A percentile compares a stretch with the other conserved stretches of the same genome.
phyloP scores from a whole-genome alignment of 2,329 filamentous ascomycete genomes.

The Mollisiaceae sp. region DNA sequence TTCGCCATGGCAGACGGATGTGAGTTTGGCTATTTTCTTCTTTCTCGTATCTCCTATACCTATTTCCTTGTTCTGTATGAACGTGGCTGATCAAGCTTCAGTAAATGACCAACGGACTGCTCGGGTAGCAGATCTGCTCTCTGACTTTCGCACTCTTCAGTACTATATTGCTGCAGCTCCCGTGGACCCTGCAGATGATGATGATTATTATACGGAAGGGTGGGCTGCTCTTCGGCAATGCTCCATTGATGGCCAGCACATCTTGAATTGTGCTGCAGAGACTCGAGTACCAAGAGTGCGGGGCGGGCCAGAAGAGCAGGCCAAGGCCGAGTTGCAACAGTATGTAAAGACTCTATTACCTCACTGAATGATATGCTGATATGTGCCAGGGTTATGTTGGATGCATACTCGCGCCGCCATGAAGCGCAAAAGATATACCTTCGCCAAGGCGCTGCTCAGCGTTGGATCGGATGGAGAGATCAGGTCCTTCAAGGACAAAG shows the following conservation, averaged over 20 bases:
- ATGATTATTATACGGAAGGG: constrained; percentile 68
- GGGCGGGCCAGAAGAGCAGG: constrained; percentile 63
- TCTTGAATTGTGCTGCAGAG: constrained; percentile 68
- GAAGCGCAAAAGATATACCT: constrained; percentile 69
- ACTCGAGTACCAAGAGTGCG: constrained; percentile 58
- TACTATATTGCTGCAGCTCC: constrained; percentile 65
- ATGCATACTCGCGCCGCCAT: constrained; percentile 65
- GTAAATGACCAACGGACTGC: constrained; percentile 64
- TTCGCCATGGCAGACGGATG: constrained; percentile 42
- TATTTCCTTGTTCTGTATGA: constrained; percentile 13
- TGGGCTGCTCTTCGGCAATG: constrained; percentile 68
- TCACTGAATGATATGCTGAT: constrained; percentile 4
- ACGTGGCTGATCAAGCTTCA: constrained; percentile 42
- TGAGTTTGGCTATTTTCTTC: constrained; percentile 35
- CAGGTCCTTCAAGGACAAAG: constrained; percentile 57
- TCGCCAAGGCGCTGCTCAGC: constrained; percentile 63
- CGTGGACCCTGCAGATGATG: constrained; percentile 57
- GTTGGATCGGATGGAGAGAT: constrained; percentile 62
- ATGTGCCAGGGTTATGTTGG: constrained; percentile 57
- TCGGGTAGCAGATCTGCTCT: constrained; percentile 65
- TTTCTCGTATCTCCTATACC: constrained; percentile 23
- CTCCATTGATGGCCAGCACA: constrained; percentile 65
- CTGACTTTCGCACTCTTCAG: constrained; percentile 66
- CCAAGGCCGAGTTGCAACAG: constrained; percentile 67
- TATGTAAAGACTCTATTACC: constrained; percentile 45